These are phyloP conservation scores for Diaporthe nobilis DNA, from an alignment of 2,329 filamentous ascomycete genomes.

Conservation along the genomic window DNA sequence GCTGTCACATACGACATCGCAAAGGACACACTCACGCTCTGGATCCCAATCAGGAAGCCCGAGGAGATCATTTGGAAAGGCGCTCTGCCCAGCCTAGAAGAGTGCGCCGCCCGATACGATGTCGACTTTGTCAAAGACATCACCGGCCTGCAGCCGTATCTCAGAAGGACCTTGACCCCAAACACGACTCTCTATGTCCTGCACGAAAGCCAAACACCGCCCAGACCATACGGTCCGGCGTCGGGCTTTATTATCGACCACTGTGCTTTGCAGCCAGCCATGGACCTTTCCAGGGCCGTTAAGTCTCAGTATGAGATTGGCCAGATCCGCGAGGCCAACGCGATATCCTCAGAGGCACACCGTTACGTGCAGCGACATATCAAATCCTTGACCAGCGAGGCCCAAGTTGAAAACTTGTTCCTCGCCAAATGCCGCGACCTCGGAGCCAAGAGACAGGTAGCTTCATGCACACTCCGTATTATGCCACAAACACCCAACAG, in stretches of 20 bases:
- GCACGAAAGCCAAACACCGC: slow-evolving; percentile 51
- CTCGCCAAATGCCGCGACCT: slow-evolving; percentile 78
- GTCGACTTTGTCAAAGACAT: slow-evolving; percentile 79
- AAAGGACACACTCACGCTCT: slow-evolving; percentile 76
- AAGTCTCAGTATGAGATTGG: slow-evolving; percentile 91
- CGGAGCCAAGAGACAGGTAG: slow-evolving; percentile 77
- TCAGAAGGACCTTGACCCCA: slow-evolving; percentile 61
- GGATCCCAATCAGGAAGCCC: slow-evolving; percentile 79
- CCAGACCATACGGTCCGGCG: slow-evolving; percentile 5
- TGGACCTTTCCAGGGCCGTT: slow-evolving; percentile 84
- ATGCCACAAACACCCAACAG: not conserved
- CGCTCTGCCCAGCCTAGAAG: slow-evolving; percentile 69
- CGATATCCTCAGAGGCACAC: slow-evolving; percentile 84
- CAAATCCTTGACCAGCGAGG: slow-evolving; percentile 78
- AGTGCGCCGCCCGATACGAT: slow-evolving; percentile 74
- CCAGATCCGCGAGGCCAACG: slow-evolving; percentile 85
- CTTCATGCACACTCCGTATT: not conserved
- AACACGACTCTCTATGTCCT: slow-evolving; percentile 61
- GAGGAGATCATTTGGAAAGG: slow-evolving; percentile 75
- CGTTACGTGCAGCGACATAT: slow-evolving; percentile 77
- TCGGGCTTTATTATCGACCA: slow-evolving; percentile 58
- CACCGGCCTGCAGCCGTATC: slow-evolving; percentile 61
- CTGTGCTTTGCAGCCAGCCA: slow-evolving; percentile 73
- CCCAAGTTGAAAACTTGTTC: slow-evolving; percentile 86
- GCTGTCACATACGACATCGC: slow-evolving; percentile 70